Percentiles rank a stretch among this genome's conserved stretches.
Evolutionary conservation across 306 rosid genomes (phyloP).

Genomic region (Pterocarpus santalinus): DNA sequence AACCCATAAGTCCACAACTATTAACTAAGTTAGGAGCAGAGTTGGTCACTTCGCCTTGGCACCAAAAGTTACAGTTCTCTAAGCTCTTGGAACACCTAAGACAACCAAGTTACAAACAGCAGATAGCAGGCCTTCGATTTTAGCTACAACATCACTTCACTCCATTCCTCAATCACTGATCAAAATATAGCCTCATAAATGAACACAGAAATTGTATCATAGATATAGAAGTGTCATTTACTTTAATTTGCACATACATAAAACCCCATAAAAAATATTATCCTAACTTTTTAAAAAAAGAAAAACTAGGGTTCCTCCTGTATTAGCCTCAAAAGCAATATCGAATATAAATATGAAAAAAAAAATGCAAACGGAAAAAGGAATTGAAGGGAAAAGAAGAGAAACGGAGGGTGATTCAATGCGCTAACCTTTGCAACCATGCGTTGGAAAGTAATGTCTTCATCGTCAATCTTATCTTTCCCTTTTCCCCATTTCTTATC

Average conservation of each 20-base stretch:
- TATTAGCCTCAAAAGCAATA: slow-evolving; percentile 13
- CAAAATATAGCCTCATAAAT: not conserved
- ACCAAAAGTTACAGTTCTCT: too few relatives aligned
- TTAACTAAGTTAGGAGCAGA: too few relatives aligned
- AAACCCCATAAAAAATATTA: not conserved
- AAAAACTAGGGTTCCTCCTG: slow-evolving; percentile 4
- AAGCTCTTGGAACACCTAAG: not conserved
- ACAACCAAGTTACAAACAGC: not conserved
- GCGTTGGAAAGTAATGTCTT: slow-evolving; percentile 95
- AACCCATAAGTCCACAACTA: too few relatives aligned
- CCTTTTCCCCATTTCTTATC: slow-evolving; percentile 97
- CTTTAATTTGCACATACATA: slow-evolving; percentile 1
- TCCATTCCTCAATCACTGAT: slow-evolving; percentile 9
- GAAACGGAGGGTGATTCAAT: slow-evolving; percentile 62
- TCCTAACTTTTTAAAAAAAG: not conserved
- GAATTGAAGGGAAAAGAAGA: not conserved
- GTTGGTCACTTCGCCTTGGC: too few relatives aligned
- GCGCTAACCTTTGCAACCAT: slow-evolving; percentile 99
- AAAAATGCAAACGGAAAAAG: not conserved
- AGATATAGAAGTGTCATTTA: not conserved
- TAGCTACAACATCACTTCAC: not conserved
- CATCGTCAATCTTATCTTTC: slow-evolving; percentile 94
- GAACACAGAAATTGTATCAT: slow-evolving; percentile 12
- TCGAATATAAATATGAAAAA: not conserved
- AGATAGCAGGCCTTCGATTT: not conserved